Evolutionary conservation across 2,329 filamentous ascomycete genomes (phyloP), one percentile per base, ranked within the genome.

Genomic region (Colletotrichum sp.): DNA sequence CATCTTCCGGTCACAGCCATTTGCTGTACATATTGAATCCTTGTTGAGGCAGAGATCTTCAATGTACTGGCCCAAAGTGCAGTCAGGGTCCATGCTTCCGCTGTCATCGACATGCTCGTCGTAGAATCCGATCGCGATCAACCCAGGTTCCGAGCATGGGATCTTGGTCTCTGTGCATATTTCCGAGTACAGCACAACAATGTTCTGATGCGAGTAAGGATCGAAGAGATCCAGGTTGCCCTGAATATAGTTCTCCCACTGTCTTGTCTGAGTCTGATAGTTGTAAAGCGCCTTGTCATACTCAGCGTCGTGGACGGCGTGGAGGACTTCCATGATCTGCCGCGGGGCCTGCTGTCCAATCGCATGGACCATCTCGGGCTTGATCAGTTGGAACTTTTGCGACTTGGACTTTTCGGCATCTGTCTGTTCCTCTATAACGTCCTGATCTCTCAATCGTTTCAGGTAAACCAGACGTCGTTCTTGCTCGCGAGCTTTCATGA

Each of bases 191-290:
- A 99, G 87, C 3, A 99, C 95, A 13, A 98, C 95, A 76, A 99
- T 98, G 81, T 97, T 98, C 81, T 99, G 97, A 81, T 99, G 98
- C 1, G 95, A 95, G 82, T 96, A 97, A 0, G 98, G 97, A 82
- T 99, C 96, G 80, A 98, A 99, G 2, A 99, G 89, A 81, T 98
- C 94, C 36, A 94, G 88, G 79, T 97, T 98, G 16, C 95, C 95
- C 67, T 96, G 93, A 26, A 98, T 93, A 81, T 98, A 98, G 32
- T 95, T 95, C 82, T 99, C 97, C 97, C 97, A 99, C 80, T 98
- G 96, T 34, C 95, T 92, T 72, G 96, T 98, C 82, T 99, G 96
- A 0, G 95, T 98, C 83, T 96, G 92, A 82, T 99, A 99, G 80
- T 96, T 96, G 85, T 98, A 95, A 39, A 98, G 87, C 2, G 96